Evolutionary conservation across 192 early-diverging fungal species (phyloP).

Genomic region (Podila clonocystis): DNA sequence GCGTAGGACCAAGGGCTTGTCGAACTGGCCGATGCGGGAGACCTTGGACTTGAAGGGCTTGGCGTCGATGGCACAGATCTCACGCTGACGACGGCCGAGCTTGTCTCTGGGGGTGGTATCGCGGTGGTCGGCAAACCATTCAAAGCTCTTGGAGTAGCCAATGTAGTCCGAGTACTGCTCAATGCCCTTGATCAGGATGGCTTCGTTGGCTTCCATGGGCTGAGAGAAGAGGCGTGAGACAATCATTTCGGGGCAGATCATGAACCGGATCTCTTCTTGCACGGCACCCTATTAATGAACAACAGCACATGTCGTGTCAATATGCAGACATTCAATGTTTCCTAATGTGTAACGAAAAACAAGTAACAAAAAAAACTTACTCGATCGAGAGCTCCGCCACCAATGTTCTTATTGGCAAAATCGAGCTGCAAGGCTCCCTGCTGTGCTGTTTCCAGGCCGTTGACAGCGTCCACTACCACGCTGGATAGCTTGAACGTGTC

Average conservation of each 20-base stretch:
- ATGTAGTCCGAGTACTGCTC: slow-evolving; percentile 41
- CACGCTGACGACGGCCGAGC: slow-evolving; percentile 26
- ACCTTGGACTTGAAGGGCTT: slow-evolving; percentile 35
- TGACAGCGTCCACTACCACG: slow-evolving; percentile 19
- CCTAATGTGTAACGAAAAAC: too few species aligned
- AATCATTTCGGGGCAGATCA: slow-evolving; percentile 49
- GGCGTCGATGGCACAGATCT: slow-evolving; percentile 47
- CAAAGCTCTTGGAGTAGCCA: slow-evolving; percentile 50
- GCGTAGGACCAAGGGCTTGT: slow-evolving; percentile 18
- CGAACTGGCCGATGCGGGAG: slow-evolving; percentile 43
- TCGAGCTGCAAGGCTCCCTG: slow-evolving; percentile 37
- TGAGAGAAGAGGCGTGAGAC: slow-evolving; percentile 33
- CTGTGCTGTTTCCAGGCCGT: slow-evolving; percentile 35
- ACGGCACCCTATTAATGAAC: slow-evolving; percentile 29
- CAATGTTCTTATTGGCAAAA: slow-evolving; percentile 50
- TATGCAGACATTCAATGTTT: too few species aligned
- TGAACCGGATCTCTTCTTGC: slow-evolving; percentile 48
- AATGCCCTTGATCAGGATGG: slow-evolving; percentile 39
- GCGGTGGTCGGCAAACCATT: slow-evolving; percentile 38
- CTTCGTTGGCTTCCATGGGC: slow-evolving; percentile 43
- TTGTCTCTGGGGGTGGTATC: slow-evolving; percentile 39
- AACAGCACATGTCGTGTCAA: background rate
- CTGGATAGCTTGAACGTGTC: slow-evolving; percentile 7
- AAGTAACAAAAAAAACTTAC: slow-evolving; percentile 4
- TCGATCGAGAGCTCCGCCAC: slow-evolving; percentile 32